Evolutionary conservation across 257 asterid species (phyloP), one percentile per base, ranked within the genome.

Genomic region (Sherardia arvensis): DNA sequence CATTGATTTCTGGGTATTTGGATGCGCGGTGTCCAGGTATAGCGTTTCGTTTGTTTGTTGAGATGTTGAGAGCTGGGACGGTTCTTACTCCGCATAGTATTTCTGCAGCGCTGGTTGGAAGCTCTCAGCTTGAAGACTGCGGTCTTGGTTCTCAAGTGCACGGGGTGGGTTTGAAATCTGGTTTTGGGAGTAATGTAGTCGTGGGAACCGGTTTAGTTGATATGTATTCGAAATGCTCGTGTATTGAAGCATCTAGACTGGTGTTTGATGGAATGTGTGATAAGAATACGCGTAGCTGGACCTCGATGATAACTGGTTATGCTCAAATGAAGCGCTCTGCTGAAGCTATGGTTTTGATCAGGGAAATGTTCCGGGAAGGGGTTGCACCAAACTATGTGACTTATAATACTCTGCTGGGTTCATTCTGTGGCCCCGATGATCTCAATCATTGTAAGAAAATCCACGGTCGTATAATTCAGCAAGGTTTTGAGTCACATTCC

Each of bases 161-260:
- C 30, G 66, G 73, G 73, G 66, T 84, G 71, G 56, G 80, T 73
- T 73, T 83, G 69, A 87, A 84, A 77, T 26, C 55, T 36, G 95
- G 85, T 18, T 68, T 82, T 62, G 76, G 49, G 61, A 59, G 33
- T 53, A 68, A 82, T 66, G 67, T 78, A 62, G 87, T 68, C 4
- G 89, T 84, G 26, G 89, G 82, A 43, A 79, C 92, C 67, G 80
- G 77, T 72, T 80, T 84, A 82, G 76, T 84, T 74, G 82, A 82
- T 74, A 73, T 80, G 87, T 83, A 84, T 54, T 79, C 85, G 7
- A 82, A 79, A 60, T 78, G 80, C 65, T 68, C 55, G 47, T 38
- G 66, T 55, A 28, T 80, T 69, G 87, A 70, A 63, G 72, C 61
- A 51, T 80, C 89, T 9, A 73, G 74, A 69, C 76, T 71, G 53